Evolutionary conservation across 768 basidiomycete genomes (phyloP).

Genomic region (Ephemerocybe angulata): DNA sequence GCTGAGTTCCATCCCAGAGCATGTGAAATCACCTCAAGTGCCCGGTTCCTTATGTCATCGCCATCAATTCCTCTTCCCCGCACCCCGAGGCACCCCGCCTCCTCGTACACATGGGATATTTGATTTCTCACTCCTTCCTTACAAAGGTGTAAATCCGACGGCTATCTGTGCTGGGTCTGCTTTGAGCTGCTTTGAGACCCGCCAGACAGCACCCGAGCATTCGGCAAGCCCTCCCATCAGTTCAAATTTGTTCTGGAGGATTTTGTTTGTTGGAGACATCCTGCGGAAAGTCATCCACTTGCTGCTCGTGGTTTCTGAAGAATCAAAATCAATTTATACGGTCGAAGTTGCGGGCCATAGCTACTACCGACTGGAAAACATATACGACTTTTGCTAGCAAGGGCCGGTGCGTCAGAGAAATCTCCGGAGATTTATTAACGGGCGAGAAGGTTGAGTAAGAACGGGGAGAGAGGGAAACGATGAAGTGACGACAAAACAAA

Average conservation of each 20-base stretch:
- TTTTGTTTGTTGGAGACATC: too few species aligned
- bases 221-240: too few species aligned
- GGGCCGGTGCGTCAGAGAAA: not conserved
- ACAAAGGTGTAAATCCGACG: too few species aligned
- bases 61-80: not conserved
- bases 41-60: constrained; percentile 4
- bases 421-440: constrained; percentile 11
- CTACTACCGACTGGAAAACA: not conserved
- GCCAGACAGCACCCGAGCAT: too few species aligned
- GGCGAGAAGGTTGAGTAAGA: constrained; percentile 15
- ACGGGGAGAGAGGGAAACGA: constrained; percentile 9
- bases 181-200: too few species aligned
- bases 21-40: constrained; percentile 14
- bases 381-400: not conserved
- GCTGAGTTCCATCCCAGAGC: constrained; percentile 3
- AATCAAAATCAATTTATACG: not conserved
- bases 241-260: too few species aligned
- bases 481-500: constrained; percentile 14
- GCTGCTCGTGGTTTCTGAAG: too few species aligned
- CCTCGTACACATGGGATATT: not conserved
- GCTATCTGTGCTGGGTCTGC: too few species aligned
- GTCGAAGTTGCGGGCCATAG: not conserved
- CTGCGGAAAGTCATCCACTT: too few species aligned
- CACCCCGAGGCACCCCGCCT: not conserved
- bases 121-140: too few species aligned